Percentiles rank a stretch among this genome's conserved stretches.
Evolutionary conservation across 164 flowering plant genomes (phyloP).

Genomic region (Tetracentron sinense): DNA sequence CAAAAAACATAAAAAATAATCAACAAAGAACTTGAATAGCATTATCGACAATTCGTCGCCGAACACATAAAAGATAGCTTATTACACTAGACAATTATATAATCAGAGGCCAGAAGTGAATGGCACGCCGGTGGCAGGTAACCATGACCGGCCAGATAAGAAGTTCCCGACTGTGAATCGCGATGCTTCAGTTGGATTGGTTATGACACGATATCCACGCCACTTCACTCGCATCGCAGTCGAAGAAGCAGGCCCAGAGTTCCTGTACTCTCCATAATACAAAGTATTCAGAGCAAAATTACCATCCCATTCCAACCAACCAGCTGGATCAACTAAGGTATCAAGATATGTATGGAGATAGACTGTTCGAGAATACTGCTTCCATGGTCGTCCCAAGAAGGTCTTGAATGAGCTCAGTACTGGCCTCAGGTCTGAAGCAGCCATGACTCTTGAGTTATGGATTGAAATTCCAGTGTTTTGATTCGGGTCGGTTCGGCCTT

Average conservation of each 20-base stretch:
- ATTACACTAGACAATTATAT: too few species aligned
- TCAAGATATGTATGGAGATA: conserved; percentile 37
- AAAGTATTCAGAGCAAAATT: conserved; percentile 40
- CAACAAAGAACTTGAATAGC: not conserved
- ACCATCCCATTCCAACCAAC: conserved; percentile 55
- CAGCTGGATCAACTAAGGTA: conserved; percentile 35
- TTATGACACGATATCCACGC: conserved; percentile 35
- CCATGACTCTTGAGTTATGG: conserved; percentile 20
- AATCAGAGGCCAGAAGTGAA: conserved; percentile 40
- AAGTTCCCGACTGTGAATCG: conserved; percentile 42
- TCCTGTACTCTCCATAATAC: conserved; percentile 48
- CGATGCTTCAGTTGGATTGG: conserved; percentile 29
- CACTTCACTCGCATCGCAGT: conserved; percentile 38
- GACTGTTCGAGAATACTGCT: conserved; percentile 45
- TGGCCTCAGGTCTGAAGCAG: conserved; percentile 18
- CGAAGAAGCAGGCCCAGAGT: conserved; percentile 48
- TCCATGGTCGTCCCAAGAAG: conserved; percentile 55
- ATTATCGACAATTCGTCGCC: not conserved
- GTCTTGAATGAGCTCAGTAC: conserved; percentile 35
- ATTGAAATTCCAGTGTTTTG: conserved; percentile 35
- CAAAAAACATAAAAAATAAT: too few species aligned
- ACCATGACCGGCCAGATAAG: conserved; percentile 41
- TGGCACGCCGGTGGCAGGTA: conserved; percentile 43
- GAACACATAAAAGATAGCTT: too few species aligned
- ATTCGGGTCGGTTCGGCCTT: conserved; percentile 25